Conservation (phyloP, 1,139 yeast species). For the Zygoascus hellenicus region DNA sequence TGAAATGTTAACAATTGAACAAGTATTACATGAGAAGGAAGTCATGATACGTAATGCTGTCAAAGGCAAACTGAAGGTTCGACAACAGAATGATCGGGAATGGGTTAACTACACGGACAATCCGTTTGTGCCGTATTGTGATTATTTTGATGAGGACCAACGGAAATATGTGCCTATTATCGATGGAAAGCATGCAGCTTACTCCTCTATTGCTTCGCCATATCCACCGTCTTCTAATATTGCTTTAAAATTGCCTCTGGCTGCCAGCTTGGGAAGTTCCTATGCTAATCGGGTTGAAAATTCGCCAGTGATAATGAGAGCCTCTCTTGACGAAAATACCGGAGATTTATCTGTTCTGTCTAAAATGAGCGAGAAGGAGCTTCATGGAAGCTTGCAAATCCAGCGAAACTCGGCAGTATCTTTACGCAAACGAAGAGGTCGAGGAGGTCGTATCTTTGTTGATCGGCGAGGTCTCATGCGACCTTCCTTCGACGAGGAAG, state of each 20-base stretch:
- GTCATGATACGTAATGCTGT: slow-evolving; percentile 76
- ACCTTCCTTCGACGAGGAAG: slow-evolving; percentile 5
- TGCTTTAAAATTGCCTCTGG: slow-evolving; percentile 27
- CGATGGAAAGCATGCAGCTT: slow-evolving; percentile 65
- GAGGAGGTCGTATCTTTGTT: slow-evolving; percentile 63
- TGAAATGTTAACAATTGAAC: slow-evolving; percentile 78
- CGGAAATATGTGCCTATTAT: slow-evolving; percentile 33
- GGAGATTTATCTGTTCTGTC: slow-evolving; percentile 24
- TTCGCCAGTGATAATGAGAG: slow-evolving; percentile 24
- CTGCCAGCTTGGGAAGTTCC: slow-evolving; percentile 27
- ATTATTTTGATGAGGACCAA: slow-evolving; percentile 48
- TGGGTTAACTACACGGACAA: slow-evolving; percentile 87
- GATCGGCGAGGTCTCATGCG: slow-evolving; percentile 55
- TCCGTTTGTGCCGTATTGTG: slow-evolving; percentile 82
- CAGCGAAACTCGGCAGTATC: slow-evolving; percentile 38
- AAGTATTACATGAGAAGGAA: slow-evolving; percentile 68
- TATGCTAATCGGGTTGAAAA: slow-evolving; percentile 28
- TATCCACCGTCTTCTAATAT: slow-evolving; percentile 56
- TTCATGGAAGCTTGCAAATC: slow-evolving; percentile 23
- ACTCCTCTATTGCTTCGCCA: slow-evolving; percentile 72
- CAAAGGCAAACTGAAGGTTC: slow-evolving; percentile 67
- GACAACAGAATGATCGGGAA: slow-evolving; percentile 64
- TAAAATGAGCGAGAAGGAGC: slow-evolving; percentile 24
- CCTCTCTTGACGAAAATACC: slow-evolving; percentile 15
- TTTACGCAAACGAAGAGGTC: slow-evolving; percentile 69